Evolutionary conservation across 495 filamentous ascomycete species (phyloP).

Genomic region (Pyrenula aspistea): DNA sequence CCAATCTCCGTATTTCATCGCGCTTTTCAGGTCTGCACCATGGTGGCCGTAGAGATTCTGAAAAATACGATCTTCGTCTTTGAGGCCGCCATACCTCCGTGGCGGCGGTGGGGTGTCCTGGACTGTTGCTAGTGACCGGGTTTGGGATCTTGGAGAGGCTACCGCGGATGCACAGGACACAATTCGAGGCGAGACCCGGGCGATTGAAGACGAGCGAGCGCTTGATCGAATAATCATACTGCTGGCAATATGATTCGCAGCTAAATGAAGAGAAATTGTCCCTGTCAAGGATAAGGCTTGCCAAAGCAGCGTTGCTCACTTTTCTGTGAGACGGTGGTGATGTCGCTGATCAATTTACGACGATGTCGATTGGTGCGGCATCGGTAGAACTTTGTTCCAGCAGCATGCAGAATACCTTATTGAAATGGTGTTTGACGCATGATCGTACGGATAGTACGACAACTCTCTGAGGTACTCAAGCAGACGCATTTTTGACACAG

Average conservation of each 20-base stretch:
- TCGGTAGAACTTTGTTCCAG: background rate
- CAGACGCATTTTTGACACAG: no score
- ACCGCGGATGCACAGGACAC: slow-evolving; percentile 29
- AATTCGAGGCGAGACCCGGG: slow-evolving; percentile 41
- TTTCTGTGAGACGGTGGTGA: slow-evolving; percentile 15
- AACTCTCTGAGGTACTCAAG: no score
- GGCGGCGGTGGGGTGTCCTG: slow-evolving; percentile 68
- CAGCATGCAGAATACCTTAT: no score
- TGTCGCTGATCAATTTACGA: slow-evolving; percentile 5
- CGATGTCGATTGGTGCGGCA: slow-evolving; percentile 7
- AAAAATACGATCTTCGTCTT: slow-evolving; percentile 96
- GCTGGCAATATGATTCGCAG: no score
- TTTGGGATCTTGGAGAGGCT: slow-evolving; percentile 31
- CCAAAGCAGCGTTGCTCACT: no score
- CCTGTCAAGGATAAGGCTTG: no score
- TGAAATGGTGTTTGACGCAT: no score
- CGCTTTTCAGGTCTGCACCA: slow-evolving; percentile 77
- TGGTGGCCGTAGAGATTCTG: slow-evolving; percentile 94
- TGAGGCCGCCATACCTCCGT: slow-evolving; percentile 68
- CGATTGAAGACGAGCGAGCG: slow-evolving; percentile 36
- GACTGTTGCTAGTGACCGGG: slow-evolving; percentile 72
- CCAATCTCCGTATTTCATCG: slow-evolving; percentile 99
- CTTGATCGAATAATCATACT: slow-evolving; percentile 40
- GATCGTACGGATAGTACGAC: no score
- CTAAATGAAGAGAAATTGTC: no score